Percentiles rank a stretch among this genome's conserved stretches.
These are phyloP conservation scores for Penicillium roqueforti DNA, from an alignment of 495 filamentous ascomycete species.

Conservation along the genomic window DNA sequence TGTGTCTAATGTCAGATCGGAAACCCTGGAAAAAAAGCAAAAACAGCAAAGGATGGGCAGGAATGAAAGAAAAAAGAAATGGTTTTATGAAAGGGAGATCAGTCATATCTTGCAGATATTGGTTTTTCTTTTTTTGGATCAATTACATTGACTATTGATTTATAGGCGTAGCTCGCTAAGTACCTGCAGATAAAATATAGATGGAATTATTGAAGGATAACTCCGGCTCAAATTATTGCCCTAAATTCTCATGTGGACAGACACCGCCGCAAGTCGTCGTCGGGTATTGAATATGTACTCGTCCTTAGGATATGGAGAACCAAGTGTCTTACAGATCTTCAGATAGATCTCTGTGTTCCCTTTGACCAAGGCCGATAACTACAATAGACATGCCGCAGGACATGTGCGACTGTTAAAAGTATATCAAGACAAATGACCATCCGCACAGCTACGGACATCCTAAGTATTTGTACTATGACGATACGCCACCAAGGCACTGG, in stretches of 20 bases:
- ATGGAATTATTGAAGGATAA: background rate
- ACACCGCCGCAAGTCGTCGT: background rate
- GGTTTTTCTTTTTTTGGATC: conserved; percentile 10
- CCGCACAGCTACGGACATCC: background rate
- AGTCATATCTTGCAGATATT: conserved; percentile 13
- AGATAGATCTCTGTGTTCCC: background rate
- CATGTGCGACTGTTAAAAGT: background rate
- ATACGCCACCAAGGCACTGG: conserved; percentile 2
- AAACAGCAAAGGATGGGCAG: background rate
- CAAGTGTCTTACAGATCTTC: background rate
- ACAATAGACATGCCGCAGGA: background rate
- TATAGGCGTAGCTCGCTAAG: background rate
- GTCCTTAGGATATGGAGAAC: background rate
- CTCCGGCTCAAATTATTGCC: background rate
- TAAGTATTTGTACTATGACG: background rate
- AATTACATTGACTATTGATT: conserved; percentile 17
- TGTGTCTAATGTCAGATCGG: conserved; percentile 7
- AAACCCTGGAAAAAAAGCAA: background rate
- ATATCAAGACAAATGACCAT: conserved; percentile 1
- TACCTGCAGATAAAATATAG: background rate
- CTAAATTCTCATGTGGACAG: background rate
- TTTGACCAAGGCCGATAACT: background rate
- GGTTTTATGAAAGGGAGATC: conserved; percentile 7
- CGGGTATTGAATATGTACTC: background rate
- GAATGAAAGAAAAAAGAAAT: background rate